Percentiles rank a stretch among this genome's conserved stretches.
These are phyloP conservation scores for Sphagnum magellanicum DNA, from an alignment of 228 moss, liverwort and hornwort species.

Conservation along the genomic window DNA sequence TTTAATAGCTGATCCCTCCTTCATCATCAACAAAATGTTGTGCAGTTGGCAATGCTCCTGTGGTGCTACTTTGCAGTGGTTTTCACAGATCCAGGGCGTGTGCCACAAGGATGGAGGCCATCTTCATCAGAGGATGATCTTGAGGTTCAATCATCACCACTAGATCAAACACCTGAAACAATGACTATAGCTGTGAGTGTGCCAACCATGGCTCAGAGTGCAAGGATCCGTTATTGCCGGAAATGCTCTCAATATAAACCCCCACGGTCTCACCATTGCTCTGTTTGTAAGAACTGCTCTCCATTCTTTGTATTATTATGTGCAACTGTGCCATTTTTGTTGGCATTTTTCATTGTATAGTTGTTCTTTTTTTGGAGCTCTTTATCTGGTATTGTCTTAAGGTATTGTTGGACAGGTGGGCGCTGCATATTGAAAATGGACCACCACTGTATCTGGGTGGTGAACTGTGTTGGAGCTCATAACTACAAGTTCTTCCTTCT, in stretches of 20 bases:
- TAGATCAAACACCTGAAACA: conserved; percentile 35
- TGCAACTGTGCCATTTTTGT: no score
- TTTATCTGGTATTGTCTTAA: no score
- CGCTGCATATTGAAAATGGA: conserved; percentile 99
- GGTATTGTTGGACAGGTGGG: conserved; percentile 29
- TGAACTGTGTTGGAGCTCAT: conserved; percentile 97
- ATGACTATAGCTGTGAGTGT: conserved; percentile 40
- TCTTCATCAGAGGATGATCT: conserved; percentile 69
- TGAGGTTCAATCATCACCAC: conserved; percentile 59
- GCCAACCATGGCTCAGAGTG: conserved; percentile 44
- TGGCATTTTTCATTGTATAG: no score
- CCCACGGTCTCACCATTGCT: conserved; percentile 96
- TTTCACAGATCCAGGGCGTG: conserved; percentile 92
- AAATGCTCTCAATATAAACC: conserved; percentile 98
- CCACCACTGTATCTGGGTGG: conserved; percentile 99
- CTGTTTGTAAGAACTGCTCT: conserved; percentile 55
- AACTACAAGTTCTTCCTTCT: conserved; percentile 94
- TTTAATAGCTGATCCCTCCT: not conserved
- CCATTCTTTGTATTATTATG: no score
- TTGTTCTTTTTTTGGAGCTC: no score
- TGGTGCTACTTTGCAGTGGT: conserved; percentile 98
- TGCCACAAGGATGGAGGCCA: conserved; percentile 79
- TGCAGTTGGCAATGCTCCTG: conserved; percentile 71
- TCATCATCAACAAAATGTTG: not conserved
- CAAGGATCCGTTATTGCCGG: conserved; percentile 69